Conservation (phyloP, 2,329 filamentous ascomycete genomes). For the Exophiala xenobiotica region DNA sequence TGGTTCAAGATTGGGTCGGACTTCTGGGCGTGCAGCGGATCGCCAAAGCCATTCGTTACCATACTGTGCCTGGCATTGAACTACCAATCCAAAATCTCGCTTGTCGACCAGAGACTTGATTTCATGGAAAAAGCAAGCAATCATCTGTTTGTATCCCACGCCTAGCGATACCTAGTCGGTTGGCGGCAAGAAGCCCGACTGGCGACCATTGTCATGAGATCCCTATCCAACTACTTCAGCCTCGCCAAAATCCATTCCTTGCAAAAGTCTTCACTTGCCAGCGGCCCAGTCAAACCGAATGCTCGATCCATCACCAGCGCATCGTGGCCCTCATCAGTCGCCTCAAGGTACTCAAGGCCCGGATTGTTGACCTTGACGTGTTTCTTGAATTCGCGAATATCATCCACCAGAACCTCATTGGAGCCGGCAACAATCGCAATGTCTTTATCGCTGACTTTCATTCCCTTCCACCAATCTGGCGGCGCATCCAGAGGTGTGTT, state of each 20-base stretch:
- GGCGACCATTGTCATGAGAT: neutral
- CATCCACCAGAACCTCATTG: constrained; percentile 22
- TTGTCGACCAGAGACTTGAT: neutral
- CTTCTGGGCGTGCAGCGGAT: neutral
- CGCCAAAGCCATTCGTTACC: neutral
- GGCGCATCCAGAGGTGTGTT: constrained; percentile 15
- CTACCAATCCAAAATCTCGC: no score
- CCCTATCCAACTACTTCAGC: constrained; percentile 6
- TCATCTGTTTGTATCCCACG: neutral
- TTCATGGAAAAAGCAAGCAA: neutral
- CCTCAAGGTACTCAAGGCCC: constrained; percentile 15
- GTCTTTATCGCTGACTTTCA: constrained; percentile 16
- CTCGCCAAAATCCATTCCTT: constrained; percentile 14
- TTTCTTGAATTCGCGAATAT: constrained; percentile 15
- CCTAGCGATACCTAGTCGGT: no score
- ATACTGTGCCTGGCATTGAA: neutral
- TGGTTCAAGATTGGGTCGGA: no score
- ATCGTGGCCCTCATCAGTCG: constrained; percentile 14
- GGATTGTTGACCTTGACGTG: constrained; percentile 18
- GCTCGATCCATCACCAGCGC: constrained; percentile 10
- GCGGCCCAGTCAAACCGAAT: constrained; percentile 9
- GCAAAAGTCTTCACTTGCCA: constrained; percentile 13
- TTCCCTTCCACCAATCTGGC: constrained; percentile 22
- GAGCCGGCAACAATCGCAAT: constrained; percentile 16
- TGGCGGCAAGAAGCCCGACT: neutral